Evolutionary conservation across 495 filamentous ascomycete genomes (phyloP), one percentile per base, ranked within the genome.

Genomic region (Lophium mytilinum): DNA sequence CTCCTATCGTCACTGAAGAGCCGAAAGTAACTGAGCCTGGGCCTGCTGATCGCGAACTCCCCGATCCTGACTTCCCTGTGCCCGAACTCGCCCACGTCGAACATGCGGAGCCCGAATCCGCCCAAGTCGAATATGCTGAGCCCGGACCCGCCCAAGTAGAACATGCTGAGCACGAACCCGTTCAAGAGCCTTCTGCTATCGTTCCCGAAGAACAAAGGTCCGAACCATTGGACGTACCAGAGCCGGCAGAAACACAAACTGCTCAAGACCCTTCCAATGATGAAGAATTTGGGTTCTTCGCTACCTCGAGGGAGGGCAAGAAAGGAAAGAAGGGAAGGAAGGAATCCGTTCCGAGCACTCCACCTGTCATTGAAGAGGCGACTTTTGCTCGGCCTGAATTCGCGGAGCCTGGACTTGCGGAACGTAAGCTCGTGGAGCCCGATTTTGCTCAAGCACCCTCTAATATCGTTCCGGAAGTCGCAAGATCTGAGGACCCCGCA

Each of bases 241-340:
- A 48, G 14, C 7, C 45, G 12, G 45, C 21, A 24, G 15, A 30
- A 30, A 18, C 21, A 9, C 12, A 5, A 24, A 24, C 14, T 18
- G 45, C 14, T 18, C 21, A 52, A 37, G 33, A 18, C 0, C 18
- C 50, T 52, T n/a, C 21, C 21, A 14, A 48, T 24, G 45, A 48
- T 33, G 45, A 48, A 11, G 45, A 24, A 10, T 18, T 24, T 24
- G 52, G 24, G 11, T 9, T 18, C 21, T 21, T 12, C 14, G 65
- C 66, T 39, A 61, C 60, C 14, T 15, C 21, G 9, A 66, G 60
- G 49, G 63, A 63, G 53, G 36, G 24, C 24, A 30, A 30, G 2
- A 30, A 30, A 30, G 24, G 37, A 19, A 66, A 62, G 49, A 62
- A 66, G 47, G 62, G 56, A 37, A 65, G 62, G 50, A 65, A 65